Evolutionary conservation across 768 basidiomycete genomes (phyloP).

Genomic region (Collybiopsis confluens): DNA sequence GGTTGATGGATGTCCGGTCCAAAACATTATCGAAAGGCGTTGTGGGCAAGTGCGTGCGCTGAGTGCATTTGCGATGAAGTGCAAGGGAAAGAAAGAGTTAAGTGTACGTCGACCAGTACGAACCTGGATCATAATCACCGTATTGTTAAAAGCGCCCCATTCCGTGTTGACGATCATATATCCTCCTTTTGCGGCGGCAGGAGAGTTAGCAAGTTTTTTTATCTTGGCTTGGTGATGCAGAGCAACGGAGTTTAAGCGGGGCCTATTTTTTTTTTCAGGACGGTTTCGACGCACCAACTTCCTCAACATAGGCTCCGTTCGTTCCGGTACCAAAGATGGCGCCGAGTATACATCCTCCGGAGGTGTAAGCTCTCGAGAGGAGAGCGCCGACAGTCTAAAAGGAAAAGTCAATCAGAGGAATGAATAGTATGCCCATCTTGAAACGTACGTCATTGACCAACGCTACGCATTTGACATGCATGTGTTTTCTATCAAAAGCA

Average conservation of each 20-base stretch:
- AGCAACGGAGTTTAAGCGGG: too few relatives aligned
- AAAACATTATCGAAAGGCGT: constrained; percentile 90
- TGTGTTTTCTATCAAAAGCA: constrained; percentile 86
- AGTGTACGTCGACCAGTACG: not conserved
- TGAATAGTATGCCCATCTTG: not conserved
- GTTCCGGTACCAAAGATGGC: constrained; percentile 98
- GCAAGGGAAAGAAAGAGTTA: not conserved
- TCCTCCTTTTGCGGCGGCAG: constrained; percentile 56
- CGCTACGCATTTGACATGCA: constrained; percentile 88
- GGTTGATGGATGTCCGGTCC: constrained; percentile 94
- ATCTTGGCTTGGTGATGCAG: too few relatives aligned
- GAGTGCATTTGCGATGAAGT: not conserved
- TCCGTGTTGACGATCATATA: constrained; percentile 96
- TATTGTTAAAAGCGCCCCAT: constrained; percentile 98
- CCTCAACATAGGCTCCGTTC: constrained; percentile 95
- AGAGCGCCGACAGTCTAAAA: constrained; percentile 92
- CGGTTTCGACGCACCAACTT: constrained; percentile 40
- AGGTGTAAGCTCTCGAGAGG: constrained; percentile 89
- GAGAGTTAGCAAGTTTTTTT: constrained; percentile 70
- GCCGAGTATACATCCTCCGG: constrained; percentile 83
- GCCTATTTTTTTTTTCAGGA: too few relatives aligned
- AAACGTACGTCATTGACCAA: constrained; percentile 82
- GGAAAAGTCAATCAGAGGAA: not conserved
- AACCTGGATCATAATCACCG: constrained; percentile 38
- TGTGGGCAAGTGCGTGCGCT: constrained; percentile 80